Conservation (phyloP, 1,284 basidiomycete species). For the Microbotryum intermedium region DNA sequence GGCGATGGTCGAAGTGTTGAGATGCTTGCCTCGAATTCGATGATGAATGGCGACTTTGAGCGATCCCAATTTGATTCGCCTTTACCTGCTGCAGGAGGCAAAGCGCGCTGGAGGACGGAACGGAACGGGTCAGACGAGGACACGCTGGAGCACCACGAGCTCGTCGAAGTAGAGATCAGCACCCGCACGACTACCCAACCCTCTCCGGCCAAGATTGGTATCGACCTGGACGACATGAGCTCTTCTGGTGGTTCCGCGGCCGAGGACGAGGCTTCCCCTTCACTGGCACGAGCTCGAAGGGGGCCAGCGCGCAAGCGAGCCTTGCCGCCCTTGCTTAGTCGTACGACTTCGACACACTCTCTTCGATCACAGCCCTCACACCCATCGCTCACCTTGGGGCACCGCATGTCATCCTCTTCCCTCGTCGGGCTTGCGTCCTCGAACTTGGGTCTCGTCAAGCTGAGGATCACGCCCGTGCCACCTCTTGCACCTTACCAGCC, state of each 20-base stretch:
- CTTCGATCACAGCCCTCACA: neutral
- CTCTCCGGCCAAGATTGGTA: neutral
- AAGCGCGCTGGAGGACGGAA: slow-evolving; percentile 5
- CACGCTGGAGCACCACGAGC: neutral
- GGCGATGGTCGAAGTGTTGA: neutral
- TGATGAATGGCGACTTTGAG: neutral
- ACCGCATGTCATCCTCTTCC: neutral
- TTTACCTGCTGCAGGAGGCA: neutral
- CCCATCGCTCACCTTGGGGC: slow-evolving; percentile 4
- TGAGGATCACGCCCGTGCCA: no score
- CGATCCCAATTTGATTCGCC: neutral
- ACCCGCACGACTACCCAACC: neutral
- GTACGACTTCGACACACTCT: neutral
- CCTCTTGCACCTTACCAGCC: no score
- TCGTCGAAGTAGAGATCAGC: slow-evolving; percentile 7
- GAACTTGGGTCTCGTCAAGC: no score
- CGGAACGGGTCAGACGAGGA: neutral
- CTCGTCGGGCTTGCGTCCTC: neutral
- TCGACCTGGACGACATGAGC: neutral
- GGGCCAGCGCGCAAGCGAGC: no score
- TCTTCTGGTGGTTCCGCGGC: no score
- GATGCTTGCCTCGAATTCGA: neutral
- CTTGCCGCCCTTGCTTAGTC: neutral
- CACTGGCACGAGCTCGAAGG: no score
- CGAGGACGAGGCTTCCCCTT: no score